Conservation (phyloP, 2,329 filamentous ascomycete species). For the Pseudodiploospora longispora region DNA sequence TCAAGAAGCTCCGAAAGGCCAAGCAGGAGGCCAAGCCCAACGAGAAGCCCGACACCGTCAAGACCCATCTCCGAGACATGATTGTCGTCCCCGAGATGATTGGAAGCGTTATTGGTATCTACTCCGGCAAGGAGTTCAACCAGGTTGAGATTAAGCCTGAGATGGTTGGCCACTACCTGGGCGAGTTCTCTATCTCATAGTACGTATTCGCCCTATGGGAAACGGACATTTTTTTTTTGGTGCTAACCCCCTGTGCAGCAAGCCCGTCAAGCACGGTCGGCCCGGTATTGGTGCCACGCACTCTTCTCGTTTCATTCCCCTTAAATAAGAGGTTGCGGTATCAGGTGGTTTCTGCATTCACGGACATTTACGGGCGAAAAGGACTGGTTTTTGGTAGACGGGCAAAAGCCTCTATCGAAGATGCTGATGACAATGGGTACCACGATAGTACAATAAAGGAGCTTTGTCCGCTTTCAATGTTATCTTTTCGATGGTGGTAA, state of each 20-base stretch:
- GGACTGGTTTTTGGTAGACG: constrained; percentile 47
- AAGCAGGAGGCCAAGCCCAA: constrained; percentile 99
- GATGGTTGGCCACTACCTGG: constrained; percentile 99
- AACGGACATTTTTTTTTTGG: not conserved
- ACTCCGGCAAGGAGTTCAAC: constrained; percentile 99
- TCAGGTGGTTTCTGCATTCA: constrained; percentile 50
- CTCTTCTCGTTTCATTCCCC: constrained; percentile 99
- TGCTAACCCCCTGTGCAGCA: constrained; percentile 59
- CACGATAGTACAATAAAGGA: constrained; percentile 36
- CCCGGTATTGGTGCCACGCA: constrained; percentile 99
- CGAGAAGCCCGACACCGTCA: constrained; percentile 99
- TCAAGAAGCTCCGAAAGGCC: constrained; percentile 99
- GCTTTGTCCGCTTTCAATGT: constrained; percentile 24
- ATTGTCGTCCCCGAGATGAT: constrained; percentile 99
- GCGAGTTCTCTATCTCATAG: constrained; percentile 99
- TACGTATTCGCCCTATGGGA: constrained; percentile 45
- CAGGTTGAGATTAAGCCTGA: constrained; percentile 99
- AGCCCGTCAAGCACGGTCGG: constrained; percentile 99
- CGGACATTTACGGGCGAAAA: constrained; percentile 49
- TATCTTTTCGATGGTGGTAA: no score
- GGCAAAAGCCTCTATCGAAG: constrained; percentile 35
- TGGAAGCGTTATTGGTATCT: constrained; percentile 95
- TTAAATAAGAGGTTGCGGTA: constrained; percentile 77
- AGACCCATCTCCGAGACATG: constrained; percentile 99
- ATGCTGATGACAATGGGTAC: constrained; percentile 37